Base-by-base conservation (phyloP, 805 yeast species). In the Zygotorulaspora florentina region DNA sequence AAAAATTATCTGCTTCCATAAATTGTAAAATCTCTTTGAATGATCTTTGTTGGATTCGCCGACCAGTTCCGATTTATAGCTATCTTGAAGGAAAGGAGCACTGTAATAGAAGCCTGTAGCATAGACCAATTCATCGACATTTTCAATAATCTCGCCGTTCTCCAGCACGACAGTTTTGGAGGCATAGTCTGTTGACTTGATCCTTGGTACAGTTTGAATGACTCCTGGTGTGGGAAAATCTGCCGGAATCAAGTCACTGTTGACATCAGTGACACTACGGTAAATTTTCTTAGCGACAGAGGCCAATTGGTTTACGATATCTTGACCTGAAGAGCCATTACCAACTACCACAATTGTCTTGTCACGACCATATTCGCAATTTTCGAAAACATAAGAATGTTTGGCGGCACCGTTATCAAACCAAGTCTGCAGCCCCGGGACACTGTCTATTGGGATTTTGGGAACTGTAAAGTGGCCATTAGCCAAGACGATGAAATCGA, bases 1-100 rank as follows among this genome's bases (percentile, higher is more conserved):
- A 53, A 77, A 76, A 39, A 83, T 67, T 11, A 80, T 67, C 54
- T 83, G 91, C 51, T 76, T 74, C 71, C 80, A 85, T 9, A 81
- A 55, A 16, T 78, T 75, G 40, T 72, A 71, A 7, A 79, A 70
- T 33, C 77, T 70, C 15, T 35, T 41, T 9, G 35, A 36, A 8
- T 53, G 45, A 5, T 43, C 41, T 10, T 45, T 42, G 34, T 23
- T 20, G 2, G 37, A n/a, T 3, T 48, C 45, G 8, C 45, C 47
- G 1, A 58, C 43, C 30, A 54, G 16, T 25, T 63, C 59, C 3
- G 54, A 47, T 39, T 49, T 60, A 30, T 55, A 43, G n/a, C 57
- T 54, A 26, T 54, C 56, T 3, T 62, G 61, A 8, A 68, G 45
- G 48, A 75, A 73, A 27, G 79, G 78, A 50, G 66, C 68, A 51